These are phyloP conservation scores for Termitomyces sp. DNA, from an alignment of 768 basidiomycete genomes.

Conservation along the genomic window DNA sequence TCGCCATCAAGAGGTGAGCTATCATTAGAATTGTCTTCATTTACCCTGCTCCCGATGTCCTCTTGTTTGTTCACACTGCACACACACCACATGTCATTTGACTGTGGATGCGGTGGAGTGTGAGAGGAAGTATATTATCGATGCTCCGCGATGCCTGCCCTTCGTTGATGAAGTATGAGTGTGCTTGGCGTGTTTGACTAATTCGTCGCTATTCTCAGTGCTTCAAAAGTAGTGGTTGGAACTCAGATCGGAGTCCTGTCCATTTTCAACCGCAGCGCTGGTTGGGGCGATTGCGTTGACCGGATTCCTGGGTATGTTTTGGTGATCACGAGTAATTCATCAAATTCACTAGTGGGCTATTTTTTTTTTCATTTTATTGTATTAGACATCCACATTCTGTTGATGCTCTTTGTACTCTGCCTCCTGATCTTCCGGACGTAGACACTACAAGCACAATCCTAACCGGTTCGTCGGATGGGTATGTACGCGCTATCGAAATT, in stretches of 20 bases:
- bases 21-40: constrained; percentile 2
- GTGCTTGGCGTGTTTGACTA: constrained; percentile 9
- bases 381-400: constrained; percentile 87
- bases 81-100: too few relatives aligned
- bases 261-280: constrained; percentile 81
- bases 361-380: not conserved
- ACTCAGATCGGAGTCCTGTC: constrained; percentile 87
- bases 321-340: not conserved
- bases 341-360: not conserved
- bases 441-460: constrained; percentile 67
- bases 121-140: not conserved
- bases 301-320: constrained; percentile 71
- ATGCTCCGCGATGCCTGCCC: not conserved
- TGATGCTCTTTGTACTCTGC: constrained; percentile 77
- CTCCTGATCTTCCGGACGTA: constrained; percentile 51
- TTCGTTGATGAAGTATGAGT: not conserved
- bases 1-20: constrained; percentile 67
- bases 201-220: constrained; percentile 31
- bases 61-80: not conserved
- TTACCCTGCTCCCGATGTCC: constrained; percentile 4
- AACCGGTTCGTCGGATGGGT: constrained; percentile 90
- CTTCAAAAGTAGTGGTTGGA: constrained; percentile 80
- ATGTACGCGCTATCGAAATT: constrained; percentile 81
- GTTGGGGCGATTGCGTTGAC: constrained; percentile 92
- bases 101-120: not conserved